Evolutionary conservation across 139 green algal genomes (phyloP).

Genomic region (Chlamydomonas asymmetrica): DNA sequence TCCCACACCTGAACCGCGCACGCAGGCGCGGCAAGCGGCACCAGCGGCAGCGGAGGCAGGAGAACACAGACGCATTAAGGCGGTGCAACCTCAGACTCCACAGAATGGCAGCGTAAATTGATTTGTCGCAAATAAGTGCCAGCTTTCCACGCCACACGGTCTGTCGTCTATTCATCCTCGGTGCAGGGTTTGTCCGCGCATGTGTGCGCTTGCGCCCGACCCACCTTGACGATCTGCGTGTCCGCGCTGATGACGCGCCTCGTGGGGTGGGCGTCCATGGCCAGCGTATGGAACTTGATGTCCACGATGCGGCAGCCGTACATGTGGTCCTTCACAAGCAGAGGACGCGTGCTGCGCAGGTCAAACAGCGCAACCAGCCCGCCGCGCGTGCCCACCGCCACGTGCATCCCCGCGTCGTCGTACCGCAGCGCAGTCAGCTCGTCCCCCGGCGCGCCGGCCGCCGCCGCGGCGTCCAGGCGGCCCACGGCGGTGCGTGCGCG

Average conservation of each 20-base stretch:
- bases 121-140: too few relatives aligned
- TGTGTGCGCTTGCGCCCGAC: neutral
- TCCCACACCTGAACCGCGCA: slow-evolving; percentile 26
- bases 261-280: slow-evolving; percentile 14
- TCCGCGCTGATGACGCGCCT: slow-evolving; percentile 83
- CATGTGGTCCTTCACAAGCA: slow-evolving; percentile 96
- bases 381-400: slow-evolving; percentile 84
- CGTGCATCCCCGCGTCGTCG: slow-evolving; percentile 75
- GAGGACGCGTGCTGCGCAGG: slow-evolving; percentile 69
- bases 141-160: too few relatives aligned
- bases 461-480: slow-evolving; percentile 65
- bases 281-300: slow-evolving; percentile 88
- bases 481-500: slow-evolving; percentile 59
- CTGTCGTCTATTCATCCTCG: too few relatives aligned
- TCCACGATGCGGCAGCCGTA: slow-evolving; percentile 87
- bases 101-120: too few relatives aligned
- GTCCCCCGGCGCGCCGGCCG: slow-evolving; percentile 53
- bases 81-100: too few relatives aligned
- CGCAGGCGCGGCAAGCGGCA: too few relatives aligned
- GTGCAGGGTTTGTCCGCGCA: too few relatives aligned
- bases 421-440: slow-evolving; percentile 88
- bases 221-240: slow-evolving; percentile 84
- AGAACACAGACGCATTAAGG: too few relatives aligned
- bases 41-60: too few relatives aligned
- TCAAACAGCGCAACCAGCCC: slow-evolving; percentile 91